Percentiles rank a stretch among this genome's conserved stretches.
phyloP scores from a whole-genome alignment of 2,329 filamentous ascomycete genomes.

The Clonostachys byssicola region DNA sequence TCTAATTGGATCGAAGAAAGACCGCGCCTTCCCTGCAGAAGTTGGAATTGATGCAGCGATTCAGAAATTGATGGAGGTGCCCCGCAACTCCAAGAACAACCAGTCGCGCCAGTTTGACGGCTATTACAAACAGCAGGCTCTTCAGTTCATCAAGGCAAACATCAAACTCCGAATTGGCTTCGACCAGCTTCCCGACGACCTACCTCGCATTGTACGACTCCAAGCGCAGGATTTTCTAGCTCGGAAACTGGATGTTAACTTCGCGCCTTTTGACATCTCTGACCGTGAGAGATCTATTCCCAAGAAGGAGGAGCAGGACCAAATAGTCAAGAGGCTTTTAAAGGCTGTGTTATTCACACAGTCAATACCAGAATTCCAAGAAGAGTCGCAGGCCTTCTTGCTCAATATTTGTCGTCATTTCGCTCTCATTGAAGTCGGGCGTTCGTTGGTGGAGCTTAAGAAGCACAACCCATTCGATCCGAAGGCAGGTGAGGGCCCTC shows the following conservation, averaged over 20 bases:
- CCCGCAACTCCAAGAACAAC: slow-evolving; percentile 53
- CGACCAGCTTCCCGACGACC: slow-evolving; percentile 85
- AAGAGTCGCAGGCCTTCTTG: slow-evolving; percentile 71
- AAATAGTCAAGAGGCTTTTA: slow-evolving; percentile 76
- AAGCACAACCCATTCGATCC: slow-evolving; percentile 81
- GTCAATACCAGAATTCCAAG: slow-evolving; percentile 75
- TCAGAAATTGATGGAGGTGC: slow-evolving; percentile 77
- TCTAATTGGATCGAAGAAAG: slow-evolving; percentile 83
- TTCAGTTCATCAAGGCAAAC: slow-evolving; percentile 82
- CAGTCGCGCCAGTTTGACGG: slow-evolving; percentile 63
- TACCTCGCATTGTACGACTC: slow-evolving; percentile 77
- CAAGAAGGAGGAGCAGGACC: slow-evolving; percentile 84
- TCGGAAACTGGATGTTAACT: slow-evolving; percentile 66
- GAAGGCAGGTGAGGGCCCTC: slow-evolving; percentile 77
- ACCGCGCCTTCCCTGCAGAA: slow-evolving; percentile 81
- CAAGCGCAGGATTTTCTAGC: slow-evolving; percentile 82
- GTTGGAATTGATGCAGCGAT: slow-evolving; percentile 88
- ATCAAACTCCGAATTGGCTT: slow-evolving; percentile 86
- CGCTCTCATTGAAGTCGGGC: slow-evolving; percentile 82
- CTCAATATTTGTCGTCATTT: slow-evolving; percentile 85
- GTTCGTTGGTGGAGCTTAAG: slow-evolving; percentile 76
- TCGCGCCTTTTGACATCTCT: slow-evolving; percentile 67
- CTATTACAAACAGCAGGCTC: slow-evolving; percentile 91
- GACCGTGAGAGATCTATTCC: slow-evolving; percentile 78
- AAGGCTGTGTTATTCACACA: slow-evolving; percentile 86